Base-by-base conservation (phyloP, 257 asterid genomes). In the Marsdenia floribunda region DNA sequence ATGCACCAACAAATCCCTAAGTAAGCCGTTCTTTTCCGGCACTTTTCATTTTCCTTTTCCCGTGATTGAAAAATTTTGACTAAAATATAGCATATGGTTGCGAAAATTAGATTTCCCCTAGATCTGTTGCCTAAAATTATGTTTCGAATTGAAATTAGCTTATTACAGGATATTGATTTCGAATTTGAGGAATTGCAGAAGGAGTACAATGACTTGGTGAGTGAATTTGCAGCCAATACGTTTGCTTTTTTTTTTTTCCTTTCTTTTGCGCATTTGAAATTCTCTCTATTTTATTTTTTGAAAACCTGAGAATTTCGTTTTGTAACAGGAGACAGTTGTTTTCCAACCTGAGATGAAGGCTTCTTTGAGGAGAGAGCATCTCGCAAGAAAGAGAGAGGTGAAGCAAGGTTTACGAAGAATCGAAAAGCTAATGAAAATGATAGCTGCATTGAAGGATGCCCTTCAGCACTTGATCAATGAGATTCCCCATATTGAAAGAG, bases 1-100 rank as follows among this genome's bases (percentile, higher is more conserved):
- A 92, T 94, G 97, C 97, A 94, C 84, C 97, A 90, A 81, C 99
- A 94, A 76, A 94, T 92, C 87, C 99, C 99, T 73, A 88, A 91
- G 98, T 91, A 88, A 81, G 81, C 55, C 61, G 24, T 42, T 13
- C 10, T 74, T 74, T 74, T 61, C 37, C 19, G 7, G 16, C 40
- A 3, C 12, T 40, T 0, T 6, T n/a, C 68, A 26, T 5, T 52
- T 50, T 38, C 11, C 8, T 37, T 53, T 29, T 54, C 59, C 37
- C 9, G 40, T 1, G 21, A 14, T 33, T 72, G 46, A 38, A 55
- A 5, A n/a, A 5, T 18, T 21, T 70, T n/a, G 5, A 24, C 5
- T 47, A 21, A 6, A 29, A 44, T 2, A 29, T 50, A 49, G 61
- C 38, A 66, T 33, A 3, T 19, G 22, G 21, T 37, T 38, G 6